Base-by-base conservation (phyloP, 306 rosid genomes). In the Astragalus membranaceus region DNA sequence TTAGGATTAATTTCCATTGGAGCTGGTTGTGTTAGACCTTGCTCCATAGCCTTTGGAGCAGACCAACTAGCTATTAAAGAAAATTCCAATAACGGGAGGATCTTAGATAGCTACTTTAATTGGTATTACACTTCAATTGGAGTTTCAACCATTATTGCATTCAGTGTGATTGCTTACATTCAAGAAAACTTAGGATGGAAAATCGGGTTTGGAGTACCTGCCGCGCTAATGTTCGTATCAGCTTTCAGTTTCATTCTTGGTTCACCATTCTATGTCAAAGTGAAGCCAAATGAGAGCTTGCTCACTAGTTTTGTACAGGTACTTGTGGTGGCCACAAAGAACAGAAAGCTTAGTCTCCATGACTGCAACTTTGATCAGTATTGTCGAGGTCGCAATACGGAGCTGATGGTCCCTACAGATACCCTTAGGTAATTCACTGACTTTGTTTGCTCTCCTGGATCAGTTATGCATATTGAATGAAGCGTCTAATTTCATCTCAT, bases 11-110 rank as follows among this genome's bases (percentile, higher is more conserved):
- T 86, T 13, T 86, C 90, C 15, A 75, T 86, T 48, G 90, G 87
- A 72, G 87, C 90, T 8, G 90, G 90, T 54, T 80, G 87, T 44
- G 63, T 86, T 20, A 72, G 87, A 64, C 85, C 90, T 39, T 80
- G 87, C 69, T 85, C 86, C 30, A 79, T 85, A 54, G 89, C 86
- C 36, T 85, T 85, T 73, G 89, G 89, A 72, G 89, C 86, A 15
- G 89, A 81, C 62, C 89, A 85, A 30, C 49, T 85, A 3, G 46
- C 64, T 29, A 30, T 57, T 17, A 57, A 72, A 59, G 78, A 72
- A 48, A 73, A 53, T 7, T 78, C 70, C 3, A 41, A 15, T 10
- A 4, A 72, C 49, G 78, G 69, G 41, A 72, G 78, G 36, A 53
- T 66, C 51, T 70, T 85, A 64, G 79, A 82, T 77, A 73, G 75